phyloP scores from a whole-genome alignment of 305 asterid genomes.

The Rubia peregrina region DNA sequence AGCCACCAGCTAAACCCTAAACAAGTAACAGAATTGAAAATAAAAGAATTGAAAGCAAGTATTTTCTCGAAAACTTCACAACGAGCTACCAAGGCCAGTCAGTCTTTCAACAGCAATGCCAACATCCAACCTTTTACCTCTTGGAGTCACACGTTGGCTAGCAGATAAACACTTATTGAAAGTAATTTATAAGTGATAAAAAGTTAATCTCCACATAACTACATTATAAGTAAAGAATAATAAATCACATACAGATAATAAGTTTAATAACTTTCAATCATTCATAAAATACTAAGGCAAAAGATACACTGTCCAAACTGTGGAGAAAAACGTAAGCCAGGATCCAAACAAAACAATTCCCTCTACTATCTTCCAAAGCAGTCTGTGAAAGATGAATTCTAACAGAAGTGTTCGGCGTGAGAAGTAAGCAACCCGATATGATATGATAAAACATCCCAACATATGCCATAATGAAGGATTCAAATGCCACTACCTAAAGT shows the following conservation, averaged over 20 bases:
- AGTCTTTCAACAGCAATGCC: neutral
- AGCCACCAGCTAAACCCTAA: neutral
- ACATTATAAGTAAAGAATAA: neutral
- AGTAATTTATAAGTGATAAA: neutral
- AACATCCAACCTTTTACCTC: neutral
- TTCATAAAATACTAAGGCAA: neutral
- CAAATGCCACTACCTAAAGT: conserved; percentile 4
- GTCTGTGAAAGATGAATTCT: conserved; percentile 28
- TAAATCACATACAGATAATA: neutral
- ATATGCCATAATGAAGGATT: neutral
- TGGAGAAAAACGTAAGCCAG: neutral
- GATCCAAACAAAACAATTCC: neutral
- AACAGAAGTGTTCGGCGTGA: neutral
- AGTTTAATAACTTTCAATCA: conserved; percentile 1
- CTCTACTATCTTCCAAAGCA: conserved; percentile 20
- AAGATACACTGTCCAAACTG: neutral
- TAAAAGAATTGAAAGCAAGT: neutral
- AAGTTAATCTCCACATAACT: neutral
- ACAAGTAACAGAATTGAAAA: neutral
- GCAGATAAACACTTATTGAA: neutral
- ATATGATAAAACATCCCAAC: neutral
- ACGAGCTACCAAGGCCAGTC: neutral
- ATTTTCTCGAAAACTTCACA: neutral
- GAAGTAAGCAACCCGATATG: conserved; percentile 1
- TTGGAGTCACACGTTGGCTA: neutral